Evolutionary conservation across 768 basidiomycete genomes (phyloP), one percentile per base, ranked within the genome.

Genomic region (Rhodosporidiobolus sp.): DNA sequence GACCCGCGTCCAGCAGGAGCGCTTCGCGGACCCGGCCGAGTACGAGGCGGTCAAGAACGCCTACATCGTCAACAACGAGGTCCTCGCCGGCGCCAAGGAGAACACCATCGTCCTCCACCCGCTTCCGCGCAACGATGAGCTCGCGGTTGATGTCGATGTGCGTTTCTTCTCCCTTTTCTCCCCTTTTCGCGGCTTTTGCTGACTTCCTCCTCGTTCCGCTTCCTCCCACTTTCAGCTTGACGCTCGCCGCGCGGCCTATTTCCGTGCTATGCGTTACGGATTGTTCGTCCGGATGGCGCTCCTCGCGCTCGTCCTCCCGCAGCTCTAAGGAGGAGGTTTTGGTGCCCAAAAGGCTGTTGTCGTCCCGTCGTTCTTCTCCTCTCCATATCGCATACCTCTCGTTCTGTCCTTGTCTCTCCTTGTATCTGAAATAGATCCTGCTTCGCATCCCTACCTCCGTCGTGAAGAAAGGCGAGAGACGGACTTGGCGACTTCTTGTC

Each of bases 101-200:
- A 91, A 94, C 64, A 92, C 96, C 88, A 97, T 98, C 69, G 93
- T 98, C 75, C 95, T 99, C 94, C 96, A 99, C 81, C 96, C 96
- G n/a, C 84, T 99, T 30, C 96, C 96, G 22, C 83, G 96, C 78
- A 88, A 95, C 62, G 92, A 91, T 70, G 96, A 99, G 89, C 97
- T 99, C 77, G 95, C 97, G 80, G 92, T 93, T 5, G 94, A 95
- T 80, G 94, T 99, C 56, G 96, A 99, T 82, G 97, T 94, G 62
- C 52, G 73, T 74, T 38, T n/a, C 35, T 22, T 30, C 50, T 32
- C 17, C 38, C 24, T 26, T 54, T 46, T 24, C 30, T 17, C 17
- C 10, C 10, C 17, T 45, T 22, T n/a, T 8, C 17, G 12, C 35
- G 5, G 28, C 32, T 34, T 48, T 19, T 4, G 7, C 59, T 72